Conservation (phyloP, 2,329 filamentous ascomycete species). For the Scopulariopsis brevicaulis region DNA sequence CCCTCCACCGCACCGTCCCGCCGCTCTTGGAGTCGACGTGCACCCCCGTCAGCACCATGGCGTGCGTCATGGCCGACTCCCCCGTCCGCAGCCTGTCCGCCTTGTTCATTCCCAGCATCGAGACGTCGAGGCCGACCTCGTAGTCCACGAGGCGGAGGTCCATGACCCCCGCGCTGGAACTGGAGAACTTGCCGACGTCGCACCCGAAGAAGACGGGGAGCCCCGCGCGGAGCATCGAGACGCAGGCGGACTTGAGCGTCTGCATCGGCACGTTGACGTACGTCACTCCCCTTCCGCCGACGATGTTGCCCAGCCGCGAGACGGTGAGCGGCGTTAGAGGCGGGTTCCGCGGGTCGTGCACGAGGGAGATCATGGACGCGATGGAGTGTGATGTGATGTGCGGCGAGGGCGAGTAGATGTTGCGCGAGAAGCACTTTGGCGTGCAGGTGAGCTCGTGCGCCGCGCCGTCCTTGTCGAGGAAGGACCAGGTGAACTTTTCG, state of each 20-base stretch:
- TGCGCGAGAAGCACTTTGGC: slow-evolving; percentile 59
- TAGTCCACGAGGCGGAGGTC: slow-evolving; percentile 69
- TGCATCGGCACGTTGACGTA: slow-evolving; percentile 76
- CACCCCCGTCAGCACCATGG: slow-evolving; percentile 83
- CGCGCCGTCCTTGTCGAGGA: slow-evolving; percentile 56
- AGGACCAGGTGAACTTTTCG: slow-evolving; percentile 69
- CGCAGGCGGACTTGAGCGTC: slow-evolving; percentile 59
- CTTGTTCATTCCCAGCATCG: slow-evolving; percentile 63
- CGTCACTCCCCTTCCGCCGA: slow-evolving; percentile 62
- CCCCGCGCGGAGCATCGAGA: slow-evolving; percentile 68
- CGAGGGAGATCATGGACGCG: slow-evolving; percentile 63
- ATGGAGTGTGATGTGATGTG: slow-evolving; percentile 52
- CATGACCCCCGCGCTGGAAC: slow-evolving; percentile 61
- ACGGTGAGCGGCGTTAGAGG: slow-evolving; percentile 66
- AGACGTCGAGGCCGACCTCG: slow-evolving; percentile 71
- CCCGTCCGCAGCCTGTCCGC: slow-evolving; percentile 61
- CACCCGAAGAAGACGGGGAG: slow-evolving; percentile 81
- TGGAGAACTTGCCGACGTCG: slow-evolving; percentile 76
- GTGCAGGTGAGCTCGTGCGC: slow-evolving; percentile 52
- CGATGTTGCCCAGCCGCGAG: slow-evolving; percentile 68
- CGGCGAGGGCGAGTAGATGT: slow-evolving; percentile 50
- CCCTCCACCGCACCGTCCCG: slow-evolving; percentile 65
- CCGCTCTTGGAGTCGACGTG: slow-evolving; percentile 56
- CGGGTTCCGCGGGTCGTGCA: slow-evolving; percentile 74
- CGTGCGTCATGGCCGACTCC: slow-evolving; percentile 80